Percentiles rank a stretch among this genome's conserved stretches.
Evolutionary conservation across 164 flowering plant species (phyloP).

Genomic region (Sextonia rubra): DNA sequence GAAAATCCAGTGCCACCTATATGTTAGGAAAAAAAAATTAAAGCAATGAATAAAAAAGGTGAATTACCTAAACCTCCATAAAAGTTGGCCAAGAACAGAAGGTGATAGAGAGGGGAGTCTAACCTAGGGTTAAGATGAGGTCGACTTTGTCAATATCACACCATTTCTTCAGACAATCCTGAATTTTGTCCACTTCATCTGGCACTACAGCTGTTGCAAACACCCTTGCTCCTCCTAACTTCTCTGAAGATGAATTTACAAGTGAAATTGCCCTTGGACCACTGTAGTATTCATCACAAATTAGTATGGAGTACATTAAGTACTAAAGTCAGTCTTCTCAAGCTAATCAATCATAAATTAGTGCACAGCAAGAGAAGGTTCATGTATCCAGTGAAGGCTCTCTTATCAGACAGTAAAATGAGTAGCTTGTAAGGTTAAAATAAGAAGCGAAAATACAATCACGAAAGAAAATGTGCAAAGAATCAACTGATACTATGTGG

Average conservation of each 20-base stretch:
- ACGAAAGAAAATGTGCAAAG: conserved; percentile 22
- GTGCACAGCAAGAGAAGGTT: not conserved
- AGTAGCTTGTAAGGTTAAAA: not conserved
- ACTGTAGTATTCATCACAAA: conserved; percentile 32
- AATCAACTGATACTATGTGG: conserved; percentile 28
- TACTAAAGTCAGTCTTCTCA: not conserved
- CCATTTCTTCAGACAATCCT: conserved; percentile 61
- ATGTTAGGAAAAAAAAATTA: not conserved
- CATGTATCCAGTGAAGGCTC: not conserved
- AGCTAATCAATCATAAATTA: not conserved
- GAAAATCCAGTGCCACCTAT: conserved; percentile 94
- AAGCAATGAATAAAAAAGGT: not conserved
- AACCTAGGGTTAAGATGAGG: conserved; percentile 90
- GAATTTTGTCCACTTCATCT: conserved; percentile 70
- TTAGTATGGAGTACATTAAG: not conserved
- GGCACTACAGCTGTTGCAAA: conserved; percentile 75
- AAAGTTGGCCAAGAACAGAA: conserved; percentile 2
- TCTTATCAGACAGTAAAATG: too few relatives aligned
- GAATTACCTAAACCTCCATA: not conserved
- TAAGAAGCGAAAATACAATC: not conserved
- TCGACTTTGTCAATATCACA: conserved; percentile 75
- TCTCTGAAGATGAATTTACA: conserved; percentile 70
- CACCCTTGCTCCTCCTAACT: conserved; percentile 78
- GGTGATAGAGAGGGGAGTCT: conserved; percentile 2
- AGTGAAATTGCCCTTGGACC: conserved; percentile 90